A percentile compares a stretch with the other conserved stretches of the same genome.
phyloP scores from a whole-genome alignment of 2,329 filamentous ascomycete species.

The Penicillium sp. region DNA sequence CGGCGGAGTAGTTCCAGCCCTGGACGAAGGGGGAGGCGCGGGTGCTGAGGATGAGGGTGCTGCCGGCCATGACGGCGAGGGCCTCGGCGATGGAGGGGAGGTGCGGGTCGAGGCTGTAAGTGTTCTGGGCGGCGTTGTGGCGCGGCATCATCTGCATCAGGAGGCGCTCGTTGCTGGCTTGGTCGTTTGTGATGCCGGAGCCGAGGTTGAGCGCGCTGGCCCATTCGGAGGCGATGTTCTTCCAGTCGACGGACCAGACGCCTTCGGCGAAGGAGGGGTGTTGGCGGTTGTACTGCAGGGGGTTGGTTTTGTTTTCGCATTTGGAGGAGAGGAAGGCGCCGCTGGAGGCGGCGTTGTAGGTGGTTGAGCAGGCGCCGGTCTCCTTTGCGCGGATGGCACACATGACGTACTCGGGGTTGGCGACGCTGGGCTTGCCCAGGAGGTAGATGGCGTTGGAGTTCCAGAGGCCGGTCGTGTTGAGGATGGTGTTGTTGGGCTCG shows the following conservation, averaged over 20 bases:
- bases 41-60: slow-evolving; percentile 62
- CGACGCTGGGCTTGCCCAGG: slow-evolving; percentile 51
- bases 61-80: slow-evolving; percentile 66
- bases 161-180: slow-evolving; percentile 59
- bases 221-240: slow-evolving; percentile 56
- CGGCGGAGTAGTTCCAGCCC: slow-evolving; percentile 50
- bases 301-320: slow-evolving; percentile 60
- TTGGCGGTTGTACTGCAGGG: slow-evolving; percentile 54
- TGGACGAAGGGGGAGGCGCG: slow-evolving; percentile 60
- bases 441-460: slow-evolving; percentile 62
- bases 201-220: slow-evolving; percentile 55
- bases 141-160: slow-evolving; percentile 55
- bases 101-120: slow-evolving; percentile 44
- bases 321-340: slow-evolving; percentile 60
- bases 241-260: slow-evolving; percentile 51
- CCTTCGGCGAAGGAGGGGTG: slow-evolving; percentile 35
- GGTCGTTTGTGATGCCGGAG: slow-evolving; percentile 53
- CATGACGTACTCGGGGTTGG: slow-evolving; percentile 57
- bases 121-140: slow-evolving; percentile 28
- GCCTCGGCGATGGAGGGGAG: slow-evolving; percentile 71
- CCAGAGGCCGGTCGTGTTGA: slow-evolving; percentile 50
- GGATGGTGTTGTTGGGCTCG: slow-evolving; percentile 62
- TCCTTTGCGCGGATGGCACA: slow-evolving; percentile 65
- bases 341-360: slow-evolving; percentile 50
- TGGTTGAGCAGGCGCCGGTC: slow-evolving; percentile 65